Percentiles rank a stretch among this genome's conserved stretches.
phyloP scores from a whole-genome alignment of 169 alveolate genomes.

The Amoebophrya sp. region DNA sequence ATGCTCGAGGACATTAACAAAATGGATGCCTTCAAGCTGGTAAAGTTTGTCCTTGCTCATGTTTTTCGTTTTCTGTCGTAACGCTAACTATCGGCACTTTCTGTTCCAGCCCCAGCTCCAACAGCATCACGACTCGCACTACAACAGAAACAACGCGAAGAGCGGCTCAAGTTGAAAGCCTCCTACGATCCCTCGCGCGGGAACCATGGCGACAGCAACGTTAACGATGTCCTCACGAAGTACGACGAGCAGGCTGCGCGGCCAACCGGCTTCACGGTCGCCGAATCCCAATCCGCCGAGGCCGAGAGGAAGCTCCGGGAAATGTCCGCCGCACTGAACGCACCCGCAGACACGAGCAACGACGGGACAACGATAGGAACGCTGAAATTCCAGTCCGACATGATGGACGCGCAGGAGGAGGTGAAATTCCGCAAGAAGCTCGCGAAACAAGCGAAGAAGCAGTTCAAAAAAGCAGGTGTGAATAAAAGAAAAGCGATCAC shows the following conservation, averaged over 20 bases:
- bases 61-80: background rate
- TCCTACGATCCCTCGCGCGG: background rate
- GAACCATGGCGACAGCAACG: background rate
- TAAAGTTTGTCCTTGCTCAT: background rate
- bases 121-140: background rate
- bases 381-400: background rate
- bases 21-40: background rate
- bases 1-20: background rate
- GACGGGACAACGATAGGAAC: too few relatives aligned
- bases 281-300: background rate
- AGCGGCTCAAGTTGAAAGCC: background rate
- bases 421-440: background rate
- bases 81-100: background rate
- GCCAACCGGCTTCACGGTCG: background rate
- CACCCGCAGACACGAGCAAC: background rate
- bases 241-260: background rate
- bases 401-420: background rate
- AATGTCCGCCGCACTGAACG: background rate
- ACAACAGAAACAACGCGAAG: background rate
- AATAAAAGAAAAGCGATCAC: background rate
- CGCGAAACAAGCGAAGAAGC: background rate
- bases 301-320: background rate
- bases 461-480: too few relatives aligned
- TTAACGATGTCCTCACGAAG: background rate
- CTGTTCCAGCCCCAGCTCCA: background rate